Evolutionary conservation across 2,329 filamentous ascomycete species (phyloP).

Genomic region (Fonsecaea monophora): DNA sequence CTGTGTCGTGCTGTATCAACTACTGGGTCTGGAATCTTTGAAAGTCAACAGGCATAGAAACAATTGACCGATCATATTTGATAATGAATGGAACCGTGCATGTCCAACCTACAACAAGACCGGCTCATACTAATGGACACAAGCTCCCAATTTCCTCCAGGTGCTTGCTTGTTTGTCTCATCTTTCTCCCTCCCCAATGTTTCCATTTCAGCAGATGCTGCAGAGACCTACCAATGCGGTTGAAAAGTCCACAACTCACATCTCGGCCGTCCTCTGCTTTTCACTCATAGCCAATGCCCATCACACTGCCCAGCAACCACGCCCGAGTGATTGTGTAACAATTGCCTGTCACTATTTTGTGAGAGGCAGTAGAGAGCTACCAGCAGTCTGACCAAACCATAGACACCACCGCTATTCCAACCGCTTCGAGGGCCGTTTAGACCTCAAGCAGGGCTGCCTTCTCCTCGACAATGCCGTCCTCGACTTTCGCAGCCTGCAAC

Average conservation of each 20-base stretch:
- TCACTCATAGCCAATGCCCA: not conserved
- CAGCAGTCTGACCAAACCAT: not conserved
- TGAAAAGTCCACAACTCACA: not conserved
- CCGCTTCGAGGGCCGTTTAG: not conserved
- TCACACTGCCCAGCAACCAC: not conserved
- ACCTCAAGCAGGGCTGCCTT: slow-evolving; percentile 35
- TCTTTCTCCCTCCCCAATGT: not conserved
- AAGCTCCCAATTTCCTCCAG: not conserved
- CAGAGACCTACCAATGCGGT: not conserved
- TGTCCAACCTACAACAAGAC: not conserved
- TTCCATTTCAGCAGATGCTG: not conserved
- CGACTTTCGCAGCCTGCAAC: slow-evolving; percentile 15
- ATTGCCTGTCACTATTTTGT: not conserved
- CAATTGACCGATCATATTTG: not conserved
- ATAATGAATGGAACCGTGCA: not conserved
- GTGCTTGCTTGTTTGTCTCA: not conserved
- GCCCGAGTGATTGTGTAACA: not conserved
- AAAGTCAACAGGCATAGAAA: not conserved
- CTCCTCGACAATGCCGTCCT: slow-evolving; percentile 27
- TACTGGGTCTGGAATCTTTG: not conserved
- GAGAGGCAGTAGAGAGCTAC: not conserved
- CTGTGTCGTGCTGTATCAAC: not conserved
- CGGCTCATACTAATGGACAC: not conserved
- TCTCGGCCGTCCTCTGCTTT: not conserved
- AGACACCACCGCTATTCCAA: not conserved